phyloP scores from a whole-genome alignment of 2,329 filamentous ascomycete genomes.

The Botrytis hyacinthi region DNA sequence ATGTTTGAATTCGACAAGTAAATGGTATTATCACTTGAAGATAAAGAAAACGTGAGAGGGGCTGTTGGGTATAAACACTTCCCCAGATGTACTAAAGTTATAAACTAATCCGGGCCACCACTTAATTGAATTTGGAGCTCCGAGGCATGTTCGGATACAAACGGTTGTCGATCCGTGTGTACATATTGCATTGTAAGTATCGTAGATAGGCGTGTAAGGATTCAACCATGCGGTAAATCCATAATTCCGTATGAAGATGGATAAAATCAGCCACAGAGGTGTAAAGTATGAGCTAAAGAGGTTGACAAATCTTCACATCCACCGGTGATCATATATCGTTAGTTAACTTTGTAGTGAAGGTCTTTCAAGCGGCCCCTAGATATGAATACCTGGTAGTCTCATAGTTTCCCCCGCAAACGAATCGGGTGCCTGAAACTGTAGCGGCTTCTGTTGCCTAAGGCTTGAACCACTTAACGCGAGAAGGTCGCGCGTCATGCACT shows the following conservation, averaged over 20 bases:
- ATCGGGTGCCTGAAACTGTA: not conserved
- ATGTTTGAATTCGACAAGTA: conserved; percentile 24
- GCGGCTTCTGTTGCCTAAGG: not conserved
- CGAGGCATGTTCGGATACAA: conserved; percentile 20
- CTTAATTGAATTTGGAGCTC: conserved; percentile 12
- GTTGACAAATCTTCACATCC: conserved; percentile 1
- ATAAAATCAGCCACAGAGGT: not conserved
- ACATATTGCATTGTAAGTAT: not conserved
- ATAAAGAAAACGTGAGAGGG: not conserved
- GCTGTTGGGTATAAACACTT: not conserved
- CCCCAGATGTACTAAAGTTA: not conserved
- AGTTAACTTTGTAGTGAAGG: not conserved
- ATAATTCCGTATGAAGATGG: not conserved
- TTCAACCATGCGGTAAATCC: not conserved
- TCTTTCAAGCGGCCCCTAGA: not conserved
- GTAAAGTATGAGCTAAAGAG: not conserved
- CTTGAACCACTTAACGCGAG: conserved; percentile 23
- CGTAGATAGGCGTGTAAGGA: not conserved
- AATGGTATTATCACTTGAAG: not conserved
- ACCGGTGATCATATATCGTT: not conserved
- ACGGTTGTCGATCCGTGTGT: not conserved
- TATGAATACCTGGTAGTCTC: not conserved
- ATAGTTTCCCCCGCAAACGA: not conserved
- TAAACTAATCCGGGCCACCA: conserved; percentile 10
- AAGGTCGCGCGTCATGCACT: conserved; percentile 19